Percentiles rank a stretch among this genome's conserved stretches.
Evolutionary conservation across 2,329 filamentous ascomycete species (phyloP).

Genomic region (Colletotrichum sp.): DNA sequence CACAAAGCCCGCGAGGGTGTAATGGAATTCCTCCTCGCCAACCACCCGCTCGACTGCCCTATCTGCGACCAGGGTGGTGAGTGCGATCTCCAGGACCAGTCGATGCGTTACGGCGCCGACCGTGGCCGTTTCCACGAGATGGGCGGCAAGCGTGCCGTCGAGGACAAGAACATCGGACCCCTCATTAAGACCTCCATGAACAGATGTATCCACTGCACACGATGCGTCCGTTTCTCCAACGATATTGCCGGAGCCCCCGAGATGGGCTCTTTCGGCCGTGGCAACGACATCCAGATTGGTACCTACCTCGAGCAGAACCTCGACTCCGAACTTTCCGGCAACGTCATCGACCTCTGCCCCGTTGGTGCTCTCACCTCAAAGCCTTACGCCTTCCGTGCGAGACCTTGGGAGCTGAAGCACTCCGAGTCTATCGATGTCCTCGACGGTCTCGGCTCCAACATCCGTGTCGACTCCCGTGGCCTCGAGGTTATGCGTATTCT

Average conservation of each 20-base stretch:
- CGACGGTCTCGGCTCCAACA: conserved; percentile 91
- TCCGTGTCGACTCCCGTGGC: conserved; percentile 90
- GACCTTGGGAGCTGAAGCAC: conserved; percentile 97
- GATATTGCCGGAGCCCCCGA: conserved; percentile 96
- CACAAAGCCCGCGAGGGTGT: conserved; percentile 99
- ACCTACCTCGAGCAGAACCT: conserved; percentile 96
- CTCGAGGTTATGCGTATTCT: conserved; percentile 95
- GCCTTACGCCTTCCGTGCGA: conserved; percentile 95
- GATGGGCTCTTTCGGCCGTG: conserved; percentile 91
- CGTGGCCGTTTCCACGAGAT: conserved; percentile 96
- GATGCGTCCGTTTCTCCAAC: conserved; percentile 97
- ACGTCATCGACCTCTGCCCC: conserved; percentile 97
- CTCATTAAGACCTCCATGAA: conserved; percentile 99
- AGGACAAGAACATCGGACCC: conserved; percentile 99
- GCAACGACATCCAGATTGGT: conserved; percentile 97
- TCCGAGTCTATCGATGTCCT: conserved; percentile 95
- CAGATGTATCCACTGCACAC: conserved; percentile 98
- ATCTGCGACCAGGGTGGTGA: conserved; percentile 99
- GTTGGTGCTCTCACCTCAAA: conserved; percentile 97
- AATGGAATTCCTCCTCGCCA: conserved; percentile 97
- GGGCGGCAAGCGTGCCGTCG: conserved; percentile 93
- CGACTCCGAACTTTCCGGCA: conserved; percentile 93
- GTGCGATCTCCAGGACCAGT: conserved; percentile 99
- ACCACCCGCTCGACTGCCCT: conserved; percentile 94
- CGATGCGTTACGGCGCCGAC: conserved; percentile 97